Conservation (phyloP, 176 grass and related monocot genomes). For the Puya raimondii region DNA sequence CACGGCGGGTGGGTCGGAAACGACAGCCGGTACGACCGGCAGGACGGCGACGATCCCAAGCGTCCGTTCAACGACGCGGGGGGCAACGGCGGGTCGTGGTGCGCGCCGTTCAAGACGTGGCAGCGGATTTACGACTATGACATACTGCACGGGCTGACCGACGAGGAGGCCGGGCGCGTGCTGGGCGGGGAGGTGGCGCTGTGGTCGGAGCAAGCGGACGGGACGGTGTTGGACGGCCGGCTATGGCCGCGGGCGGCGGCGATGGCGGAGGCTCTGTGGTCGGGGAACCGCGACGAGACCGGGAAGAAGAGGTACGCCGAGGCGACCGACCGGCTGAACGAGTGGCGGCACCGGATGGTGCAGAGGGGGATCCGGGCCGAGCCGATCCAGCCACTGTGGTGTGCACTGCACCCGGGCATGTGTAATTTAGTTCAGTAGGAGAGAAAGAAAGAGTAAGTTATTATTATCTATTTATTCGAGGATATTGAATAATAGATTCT, state of each 20-base stretch:
- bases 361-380: slow-evolving; percentile 71
- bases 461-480: too few species aligned
- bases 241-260: slow-evolving; percentile 80
- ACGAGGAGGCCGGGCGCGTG: slow-evolving; percentile 50
- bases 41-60: slow-evolving; percentile 52
- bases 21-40: slow-evolving; percentile 87
- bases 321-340: slow-evolving; percentile 56
- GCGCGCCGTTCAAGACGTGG: slow-evolving; percentile 90
- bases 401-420: slow-evolving; percentile 58
- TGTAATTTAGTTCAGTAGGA: slow-evolving; percentile 56
- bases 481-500: too few species aligned
- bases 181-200: slow-evolving; percentile 86
- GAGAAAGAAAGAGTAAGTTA: not conserved
- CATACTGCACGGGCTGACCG: slow-evolving; percentile 74
- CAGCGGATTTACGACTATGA: slow-evolving; percentile 96
- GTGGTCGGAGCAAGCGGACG: slow-evolving; percentile 90
- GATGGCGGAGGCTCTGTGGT: slow-evolving; percentile 72
- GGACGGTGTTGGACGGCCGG: slow-evolving; percentile 50
- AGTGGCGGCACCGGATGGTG: slow-evolving; percentile 80
- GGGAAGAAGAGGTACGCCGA: slow-evolving; percentile 72
- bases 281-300: slow-evolving; percentile 57
- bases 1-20: slow-evolving; percentile 83
- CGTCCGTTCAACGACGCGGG: slow-evolving; percentile 78
- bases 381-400: slow-evolving; percentile 84
- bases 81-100: slow-evolving; percentile 83